Evolutionary conservation across 495 filamentous ascomycete species (phyloP).

Genomic region (Xylaria curta): DNA sequence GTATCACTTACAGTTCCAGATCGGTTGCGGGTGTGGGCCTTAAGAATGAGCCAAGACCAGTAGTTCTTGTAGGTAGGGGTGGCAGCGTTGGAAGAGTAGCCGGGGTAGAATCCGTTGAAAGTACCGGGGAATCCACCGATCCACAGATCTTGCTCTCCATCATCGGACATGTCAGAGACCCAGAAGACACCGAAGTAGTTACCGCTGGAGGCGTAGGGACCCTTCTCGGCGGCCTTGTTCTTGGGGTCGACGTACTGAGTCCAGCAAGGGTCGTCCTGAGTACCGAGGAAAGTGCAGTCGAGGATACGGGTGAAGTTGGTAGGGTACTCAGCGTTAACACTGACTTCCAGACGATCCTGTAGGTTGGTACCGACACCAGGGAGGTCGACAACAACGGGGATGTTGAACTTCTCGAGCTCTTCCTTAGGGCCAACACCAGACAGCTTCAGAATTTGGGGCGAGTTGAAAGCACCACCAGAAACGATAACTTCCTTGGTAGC

Average conservation of each 20-base stretch:
- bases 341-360: conserved; percentile 67
- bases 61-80: conserved; percentile 40
- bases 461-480: conserved; percentile 66
- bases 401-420: conserved; percentile 48
- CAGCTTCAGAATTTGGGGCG: conserved; percentile 68
- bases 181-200: conserved; percentile 54
- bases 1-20: conserved; percentile 51
- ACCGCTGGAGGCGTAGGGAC: conserved; percentile 58
- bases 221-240: conserved; percentile 42
- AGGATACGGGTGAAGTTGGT: conserved; percentile 48
- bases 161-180: conserved; percentile 47
- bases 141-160: conserved; percentile 56
- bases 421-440: conserved; percentile 63
- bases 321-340: conserved; percentile 53
- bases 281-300: conserved; percentile 55
- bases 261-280: conserved; percentile 56
- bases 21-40: conserved; percentile 57
- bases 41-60: conserved; percentile 59
- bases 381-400: conserved; percentile 59
- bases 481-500: conserved; percentile 69
- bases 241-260: conserved; percentile 48
- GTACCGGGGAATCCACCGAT: conserved; percentile 59
- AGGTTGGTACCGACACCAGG: conserved; percentile 70
- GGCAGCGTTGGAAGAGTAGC: conserved; percentile 37
- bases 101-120: conserved; percentile 60